Conservation (phyloP, 352 stramenopile species). For the Paralagenidium karlingii region DNA sequence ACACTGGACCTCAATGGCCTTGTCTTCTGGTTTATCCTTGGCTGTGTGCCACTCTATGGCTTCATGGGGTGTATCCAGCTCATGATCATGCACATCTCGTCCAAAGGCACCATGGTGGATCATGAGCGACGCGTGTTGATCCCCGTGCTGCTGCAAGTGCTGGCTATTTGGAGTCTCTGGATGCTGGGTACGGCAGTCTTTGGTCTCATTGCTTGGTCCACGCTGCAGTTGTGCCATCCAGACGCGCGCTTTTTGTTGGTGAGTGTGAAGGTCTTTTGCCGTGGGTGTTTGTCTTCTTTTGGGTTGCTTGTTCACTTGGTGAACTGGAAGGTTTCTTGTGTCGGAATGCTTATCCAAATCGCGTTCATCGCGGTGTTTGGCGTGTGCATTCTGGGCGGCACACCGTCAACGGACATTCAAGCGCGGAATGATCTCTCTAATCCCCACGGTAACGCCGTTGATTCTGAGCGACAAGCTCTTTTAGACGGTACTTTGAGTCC, state of each 20-base stretch:
- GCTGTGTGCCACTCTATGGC: conserved; percentile 40
- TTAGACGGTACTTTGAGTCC: conserved; percentile 75
- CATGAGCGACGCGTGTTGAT: conserved; percentile 81
- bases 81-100: conserved; percentile 75
- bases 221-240: conserved; percentile 45
- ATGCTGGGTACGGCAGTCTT: conserved; percentile 41
- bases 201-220: conserved; percentile 58
- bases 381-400: conserved; percentile 48
- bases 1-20: conserved; percentile 30
- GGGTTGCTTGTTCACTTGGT: not conserved
- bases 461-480: conserved; percentile 63
- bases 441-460: conserved; percentile 51
- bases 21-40: conserved; percentile 72
- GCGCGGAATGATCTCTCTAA: conserved; percentile 10
- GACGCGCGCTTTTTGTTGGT: conserved; percentile 72
- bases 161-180: conserved; percentile 58
- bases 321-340: conserved; percentile 1
- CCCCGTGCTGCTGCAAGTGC: conserved; percentile 64
- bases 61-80: conserved; percentile 81
- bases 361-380: conserved; percentile 57
- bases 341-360: conserved; percentile 45
- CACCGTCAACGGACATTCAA: conserved; percentile 10
- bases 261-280: no score
- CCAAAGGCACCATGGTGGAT: conserved; percentile 76
- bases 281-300: no score